Conservation (phyloP, 768 basidiomycete genomes). For the Termitomyces sp. region DNA sequence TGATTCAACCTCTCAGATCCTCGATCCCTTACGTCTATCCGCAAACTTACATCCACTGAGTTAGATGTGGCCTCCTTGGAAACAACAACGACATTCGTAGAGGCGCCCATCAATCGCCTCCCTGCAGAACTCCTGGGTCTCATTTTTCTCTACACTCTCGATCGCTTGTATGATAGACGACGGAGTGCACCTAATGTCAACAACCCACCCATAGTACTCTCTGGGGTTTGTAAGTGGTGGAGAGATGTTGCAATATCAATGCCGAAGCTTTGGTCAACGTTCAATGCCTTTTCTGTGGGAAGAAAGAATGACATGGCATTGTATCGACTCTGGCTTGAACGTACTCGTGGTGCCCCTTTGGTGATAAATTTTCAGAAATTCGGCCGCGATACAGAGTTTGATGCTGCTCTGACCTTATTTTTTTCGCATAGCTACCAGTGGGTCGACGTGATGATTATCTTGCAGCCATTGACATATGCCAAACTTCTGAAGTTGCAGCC, state of each 20-base stretch:
- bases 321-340: not conserved
- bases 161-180: too few relatives aligned
- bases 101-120: not conserved
- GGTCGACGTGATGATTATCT: not conserved
- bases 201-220: not conserved
- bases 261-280: not conserved
- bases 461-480: not conserved
- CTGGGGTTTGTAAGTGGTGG: not conserved
- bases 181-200: not conserved
- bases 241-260: not conserved
- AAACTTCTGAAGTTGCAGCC: not conserved
- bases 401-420: not conserved
- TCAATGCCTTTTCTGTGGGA: not conserved
- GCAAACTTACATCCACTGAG: too few relatives aligned
- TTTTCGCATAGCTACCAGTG: not conserved
- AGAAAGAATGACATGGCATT: not conserved
- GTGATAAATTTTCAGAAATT: not conserved
- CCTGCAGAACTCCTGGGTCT: not conserved
- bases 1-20: too few relatives aligned
- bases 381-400: not conserved
- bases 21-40: too few relatives aligned
- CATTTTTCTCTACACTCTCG: too few relatives aligned
- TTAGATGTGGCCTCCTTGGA: not conserved
- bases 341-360: not conserved
- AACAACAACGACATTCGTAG: not conserved